phyloP scores from a whole-genome alignment of 106 monocot species.

The Phalaenopsis equestris region DNA sequence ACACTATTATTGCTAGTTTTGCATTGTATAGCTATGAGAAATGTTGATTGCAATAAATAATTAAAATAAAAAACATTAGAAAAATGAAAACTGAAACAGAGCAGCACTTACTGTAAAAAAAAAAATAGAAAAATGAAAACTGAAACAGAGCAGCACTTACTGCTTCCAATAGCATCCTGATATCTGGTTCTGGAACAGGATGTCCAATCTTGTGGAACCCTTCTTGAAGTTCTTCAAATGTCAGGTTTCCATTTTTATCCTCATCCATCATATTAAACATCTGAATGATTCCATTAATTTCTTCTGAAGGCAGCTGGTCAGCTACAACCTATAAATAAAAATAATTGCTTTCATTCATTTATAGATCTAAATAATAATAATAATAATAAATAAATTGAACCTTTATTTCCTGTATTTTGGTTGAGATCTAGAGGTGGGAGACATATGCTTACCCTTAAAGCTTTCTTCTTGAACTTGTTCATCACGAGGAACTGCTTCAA shows the following conservation, averaged over 20 bases:
- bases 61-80: no score
- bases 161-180: slow-evolving; percentile 64
- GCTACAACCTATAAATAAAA: slow-evolving; percentile 35
- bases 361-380: not conserved
- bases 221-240: slow-evolving; percentile 63
- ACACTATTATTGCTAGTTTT: no score
- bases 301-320: slow-evolving; percentile 46
- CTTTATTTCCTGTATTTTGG: not conserved
- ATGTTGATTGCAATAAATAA: no score
- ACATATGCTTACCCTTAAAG: slow-evolving; percentile 45
- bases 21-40: no score
- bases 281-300: slow-evolving; percentile 44
- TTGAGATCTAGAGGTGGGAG: not conserved
- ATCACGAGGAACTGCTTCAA: slow-evolving; percentile 74
- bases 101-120: slow-evolving; percentile 45
- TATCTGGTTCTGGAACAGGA: slow-evolving; percentile 38
- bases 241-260: slow-evolving; percentile 58
- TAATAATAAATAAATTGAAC: not conserved
- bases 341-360: not conserved
- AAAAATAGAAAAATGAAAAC: no score
- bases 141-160: slow-evolving; percentile 30
- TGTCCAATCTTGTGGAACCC: slow-evolving; percentile 51
- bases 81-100: not conserved
- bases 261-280: slow-evolving; percentile 68
- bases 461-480: slow-evolving; percentile 94